phyloP scores from a whole-genome alignment of 495 filamentous ascomycete genomes.

The Elaphomyces granulatus region DNA sequence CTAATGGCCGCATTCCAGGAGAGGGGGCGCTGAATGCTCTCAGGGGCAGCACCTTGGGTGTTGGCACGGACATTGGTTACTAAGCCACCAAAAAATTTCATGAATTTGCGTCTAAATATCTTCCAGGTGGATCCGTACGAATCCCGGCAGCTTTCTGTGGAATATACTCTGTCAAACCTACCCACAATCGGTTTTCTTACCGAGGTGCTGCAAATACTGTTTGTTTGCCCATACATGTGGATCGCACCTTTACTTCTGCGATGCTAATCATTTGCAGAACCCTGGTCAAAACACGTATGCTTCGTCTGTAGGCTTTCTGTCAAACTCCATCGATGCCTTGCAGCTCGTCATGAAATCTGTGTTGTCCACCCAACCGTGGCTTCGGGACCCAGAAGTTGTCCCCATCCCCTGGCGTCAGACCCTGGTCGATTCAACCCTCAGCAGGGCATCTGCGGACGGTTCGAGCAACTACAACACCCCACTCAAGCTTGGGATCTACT shows the following conservation, averaged over 20 bases:
- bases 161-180: conserved; percentile 41
- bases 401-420: conserved; percentile 50
- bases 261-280: conserved; percentile 28
- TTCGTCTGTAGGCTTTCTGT: conserved; percentile 45
- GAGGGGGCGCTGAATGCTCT: conserved; percentile 44
- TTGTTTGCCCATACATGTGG: too few relatives aligned
- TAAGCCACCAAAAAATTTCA: too few relatives aligned
- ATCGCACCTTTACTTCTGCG: conserved; percentile 39
- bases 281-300: conserved; percentile 44
- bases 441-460: conserved; percentile 23
- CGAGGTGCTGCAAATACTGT: conserved; percentile 25
- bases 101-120: too few relatives aligned
- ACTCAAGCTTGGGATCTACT: conserved; percentile 40
- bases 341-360: conserved; percentile 40
- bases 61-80: conserved; percentile 59
- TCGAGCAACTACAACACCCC: conserved; percentile 14
- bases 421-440: conserved; percentile 26
- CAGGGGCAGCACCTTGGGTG: conserved; percentile 38
- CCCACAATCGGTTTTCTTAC: conserved; percentile 31
- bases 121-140: conserved; percentile 39
- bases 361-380: conserved; percentile 44
- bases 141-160: conserved; percentile 53
- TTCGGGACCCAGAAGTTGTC: conserved; percentile 44
- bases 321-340: conserved; percentile 33
- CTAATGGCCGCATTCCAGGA: conserved; percentile 40